Evolutionary conservation across 2,329 filamentous ascomycete genomes (phyloP).

Genomic region (Trichoderma koningiopsis): DNA sequence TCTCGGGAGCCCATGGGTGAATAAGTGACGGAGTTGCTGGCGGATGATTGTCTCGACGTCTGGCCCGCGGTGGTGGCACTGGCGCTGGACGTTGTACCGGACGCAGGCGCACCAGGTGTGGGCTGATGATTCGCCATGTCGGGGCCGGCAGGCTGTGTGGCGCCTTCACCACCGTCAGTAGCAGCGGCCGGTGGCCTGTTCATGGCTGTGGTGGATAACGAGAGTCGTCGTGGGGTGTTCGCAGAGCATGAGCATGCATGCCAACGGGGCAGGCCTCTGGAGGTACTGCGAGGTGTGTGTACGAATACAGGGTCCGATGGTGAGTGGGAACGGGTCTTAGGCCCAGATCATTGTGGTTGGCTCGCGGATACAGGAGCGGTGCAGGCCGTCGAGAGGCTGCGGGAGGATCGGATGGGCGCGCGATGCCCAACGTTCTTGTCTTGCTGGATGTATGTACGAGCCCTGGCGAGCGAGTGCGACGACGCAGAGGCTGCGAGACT

Average conservation of each 20-base stretch:
- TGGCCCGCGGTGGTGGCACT: constrained; percentile 35
- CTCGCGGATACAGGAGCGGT: constrained; percentile 36
- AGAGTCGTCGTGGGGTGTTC: constrained; percentile 33
- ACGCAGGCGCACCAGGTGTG: constrained; percentile 23
- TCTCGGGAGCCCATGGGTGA: constrained; percentile 49
- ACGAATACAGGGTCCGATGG: constrained; percentile 31
- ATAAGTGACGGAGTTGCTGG: constrained; percentile 40
- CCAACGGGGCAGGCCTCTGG: constrained; percentile 36
- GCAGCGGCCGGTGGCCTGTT: constrained; percentile 32
- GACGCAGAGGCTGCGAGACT: background rate
- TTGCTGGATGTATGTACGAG: background rate
- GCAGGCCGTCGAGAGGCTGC: constrained; percentile 26
- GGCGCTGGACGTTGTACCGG: constrained; percentile 23
- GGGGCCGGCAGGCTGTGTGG: constrained; percentile 29
- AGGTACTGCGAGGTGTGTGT: constrained; percentile 13
- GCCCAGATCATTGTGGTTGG: constrained; percentile 42
- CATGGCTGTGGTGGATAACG: constrained; percentile 36
- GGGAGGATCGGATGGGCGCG: constrained; percentile 28
- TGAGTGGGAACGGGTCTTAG: constrained; percentile 33
- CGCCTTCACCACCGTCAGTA: constrained; percentile 26
- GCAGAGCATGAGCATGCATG: constrained; percentile 39
- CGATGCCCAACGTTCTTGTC: constrained; percentile 33
- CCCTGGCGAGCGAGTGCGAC: constrained; percentile 17
- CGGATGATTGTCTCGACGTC: constrained; percentile 42
- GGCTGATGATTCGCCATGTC: constrained; percentile 28